Conservation (phyloP, 495 filamentous ascomycete genomes). For the Friedmanniomyces simplex region DNA sequence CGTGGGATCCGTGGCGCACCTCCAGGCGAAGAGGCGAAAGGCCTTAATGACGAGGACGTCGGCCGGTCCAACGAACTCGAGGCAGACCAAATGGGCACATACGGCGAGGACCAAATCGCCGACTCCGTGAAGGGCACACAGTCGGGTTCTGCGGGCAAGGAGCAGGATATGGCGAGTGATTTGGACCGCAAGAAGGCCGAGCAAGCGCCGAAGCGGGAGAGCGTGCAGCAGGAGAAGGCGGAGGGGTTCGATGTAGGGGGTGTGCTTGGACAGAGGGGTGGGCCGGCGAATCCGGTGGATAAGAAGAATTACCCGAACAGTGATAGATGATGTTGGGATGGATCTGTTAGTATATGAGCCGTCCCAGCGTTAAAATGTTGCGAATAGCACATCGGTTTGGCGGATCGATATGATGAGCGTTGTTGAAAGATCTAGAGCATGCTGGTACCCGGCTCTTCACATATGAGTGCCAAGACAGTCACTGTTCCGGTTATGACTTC, state of each 20-base stretch:
- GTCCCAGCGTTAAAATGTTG: too few relatives aligned
- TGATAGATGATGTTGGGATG: not conserved
- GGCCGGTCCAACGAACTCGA: constrained; percentile 31
- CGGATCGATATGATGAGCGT: too few relatives aligned
- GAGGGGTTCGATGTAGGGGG: constrained; percentile 28
- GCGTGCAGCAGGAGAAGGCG: constrained; percentile 25
- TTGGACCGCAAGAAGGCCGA: constrained; percentile 38
- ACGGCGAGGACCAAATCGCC: constrained; percentile 31
- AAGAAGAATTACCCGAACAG: constrained; percentile 24
- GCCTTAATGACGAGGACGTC: constrained; percentile 26
- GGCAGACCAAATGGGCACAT: constrained; percentile 31
- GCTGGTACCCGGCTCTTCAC: too few relatives aligned
- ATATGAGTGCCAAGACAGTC: too few relatives aligned
- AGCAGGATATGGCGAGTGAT: constrained; percentile 28
- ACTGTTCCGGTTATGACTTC: too few relatives aligned
- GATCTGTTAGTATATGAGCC: too few relatives aligned
- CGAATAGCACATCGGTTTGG: too few relatives aligned
- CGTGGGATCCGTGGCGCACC: constrained; percentile 29
- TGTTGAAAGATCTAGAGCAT: too few relatives aligned
- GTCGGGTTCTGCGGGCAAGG: constrained; percentile 17
- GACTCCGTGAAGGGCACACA: constrained; percentile 24
- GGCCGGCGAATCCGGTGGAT: constrained; percentile 33
- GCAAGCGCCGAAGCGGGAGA: constrained; percentile 28
- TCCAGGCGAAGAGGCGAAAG: constrained; percentile 28
- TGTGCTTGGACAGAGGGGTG: constrained; percentile 32